These are phyloP conservation scores for Monilinia fructicola DNA, from an alignment of 2,329 filamentous ascomycete species.

Conservation along the genomic window DNA sequence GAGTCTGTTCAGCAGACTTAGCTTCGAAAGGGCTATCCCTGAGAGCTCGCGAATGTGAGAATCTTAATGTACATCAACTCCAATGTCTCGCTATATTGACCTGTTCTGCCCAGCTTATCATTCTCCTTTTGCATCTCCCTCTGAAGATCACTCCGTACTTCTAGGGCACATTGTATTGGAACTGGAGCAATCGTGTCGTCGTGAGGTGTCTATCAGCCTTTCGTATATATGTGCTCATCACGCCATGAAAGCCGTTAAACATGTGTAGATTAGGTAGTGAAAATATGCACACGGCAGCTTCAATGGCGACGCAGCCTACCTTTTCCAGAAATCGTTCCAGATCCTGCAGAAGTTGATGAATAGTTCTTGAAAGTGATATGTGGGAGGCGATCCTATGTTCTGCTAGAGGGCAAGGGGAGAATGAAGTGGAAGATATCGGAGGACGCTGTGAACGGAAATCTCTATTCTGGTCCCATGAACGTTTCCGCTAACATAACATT, in stretches of 20 bases:
- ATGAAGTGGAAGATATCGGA: background rate
- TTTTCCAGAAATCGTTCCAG: background rate
- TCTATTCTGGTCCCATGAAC: background rate
- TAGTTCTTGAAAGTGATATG: background rate
- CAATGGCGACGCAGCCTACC: background rate
- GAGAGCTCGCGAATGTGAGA: too few species aligned
- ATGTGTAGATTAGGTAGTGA: too few species aligned
- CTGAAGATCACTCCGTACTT: too few species aligned
- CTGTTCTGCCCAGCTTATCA: too few species aligned
- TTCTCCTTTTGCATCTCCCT: too few species aligned
- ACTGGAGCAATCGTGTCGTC: too few species aligned
- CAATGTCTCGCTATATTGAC: too few species aligned
- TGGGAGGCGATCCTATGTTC: background rate
- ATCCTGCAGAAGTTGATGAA: background rate
- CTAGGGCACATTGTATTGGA: too few species aligned
- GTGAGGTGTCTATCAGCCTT: too few species aligned
- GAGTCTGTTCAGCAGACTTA: too few species aligned
- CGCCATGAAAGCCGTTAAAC: background rate
- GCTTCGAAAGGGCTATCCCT: too few species aligned
- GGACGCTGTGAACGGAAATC: background rate
- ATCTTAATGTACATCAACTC: background rate
- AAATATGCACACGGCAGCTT: background rate
- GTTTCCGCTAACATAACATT: background rate
- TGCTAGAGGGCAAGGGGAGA: background rate
- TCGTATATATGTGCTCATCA: background rate